Percentiles rank a stretch among this genome's conserved stretches.
Evolutionary conservation across 2,329 filamentous ascomycete genomes (phyloP).

Genomic region (Paraphoma chrysanthemicola): DNA sequence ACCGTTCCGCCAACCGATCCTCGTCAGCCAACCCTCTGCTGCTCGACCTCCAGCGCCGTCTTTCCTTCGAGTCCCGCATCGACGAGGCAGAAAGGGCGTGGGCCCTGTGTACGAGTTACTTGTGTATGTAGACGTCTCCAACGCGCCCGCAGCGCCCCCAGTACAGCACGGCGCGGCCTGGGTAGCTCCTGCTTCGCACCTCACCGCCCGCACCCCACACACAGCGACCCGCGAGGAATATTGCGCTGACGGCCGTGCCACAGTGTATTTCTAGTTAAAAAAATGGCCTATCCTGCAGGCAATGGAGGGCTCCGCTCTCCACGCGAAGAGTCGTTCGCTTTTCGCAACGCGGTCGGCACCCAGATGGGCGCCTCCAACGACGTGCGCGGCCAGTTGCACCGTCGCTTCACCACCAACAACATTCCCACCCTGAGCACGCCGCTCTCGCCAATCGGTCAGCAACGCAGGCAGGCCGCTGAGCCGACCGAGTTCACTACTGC

Average conservation of each 20-base stretch:
- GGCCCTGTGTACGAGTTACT: conserved; percentile 24
- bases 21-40: conserved; percentile 10
- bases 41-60: conserved; percentile 1
- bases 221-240: conserved; percentile 19
- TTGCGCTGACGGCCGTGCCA: conserved; percentile 34
- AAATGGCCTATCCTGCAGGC: conserved; percentile 70
- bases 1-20: conserved; percentile 8
- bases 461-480: conserved; percentile 61
- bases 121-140: conserved; percentile 28
- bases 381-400: conserved; percentile 77
- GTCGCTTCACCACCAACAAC: conserved; percentile 91
- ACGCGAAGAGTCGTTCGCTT: conserved; percentile 78
- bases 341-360: conserved; percentile 69
- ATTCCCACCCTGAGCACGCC: conserved; percentile 79
- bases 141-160: conserved; percentile 7
- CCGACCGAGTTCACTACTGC: conserved; percentile 61
- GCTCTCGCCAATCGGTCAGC: conserved; percentile 65
- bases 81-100: conserved; percentile 13
- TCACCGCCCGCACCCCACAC: conserved; percentile 46
- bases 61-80: conserved; percentile 15
- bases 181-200: conserved; percentile 22
- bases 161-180: conserved; percentile 17
- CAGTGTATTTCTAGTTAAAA: conserved; percentile 49
- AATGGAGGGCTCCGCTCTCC: conserved; percentile 76
- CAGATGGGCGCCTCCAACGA: conserved; percentile 70